Evolutionary conservation across 1,284 basidiomycete genomes (phyloP), one percentile per base, ranked within the genome.

Genomic region (Ceratobasidium sp.): DNA sequence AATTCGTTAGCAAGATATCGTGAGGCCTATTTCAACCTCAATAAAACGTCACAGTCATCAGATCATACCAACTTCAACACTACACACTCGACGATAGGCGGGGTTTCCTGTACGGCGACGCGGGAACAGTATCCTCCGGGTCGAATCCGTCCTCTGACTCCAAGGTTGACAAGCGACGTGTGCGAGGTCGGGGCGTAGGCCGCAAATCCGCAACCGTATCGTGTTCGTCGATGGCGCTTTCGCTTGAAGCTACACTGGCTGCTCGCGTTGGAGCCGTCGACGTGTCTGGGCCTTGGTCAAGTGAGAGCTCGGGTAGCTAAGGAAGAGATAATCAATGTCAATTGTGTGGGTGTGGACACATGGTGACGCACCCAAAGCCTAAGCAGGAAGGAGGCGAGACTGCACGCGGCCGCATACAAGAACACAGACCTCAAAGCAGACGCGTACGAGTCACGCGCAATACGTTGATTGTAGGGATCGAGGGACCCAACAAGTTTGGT

Each of bases 361-460:
- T 50, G 24, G 31, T 14, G n/a, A 83, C 89, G 77, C 74, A 93
- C 92, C 75, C 90, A 88, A 44, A 92, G 79, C 33, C 91, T 87
- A 75, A 88, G 85, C 47, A 90, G 62, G 81, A 91, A 94, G 0
- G 91, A 91, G 31, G 89, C 76, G 11, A 93, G 80, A 0, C 91
- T 91, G 36, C 90, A 87, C 62, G 84, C 85, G 0, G 89, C 88
- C 1, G 93, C 91, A 75, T 93, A 88, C 47, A 89, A 84, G 82
- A 95, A 96, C 0, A 96, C 94, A 7, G 85, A 84, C 63, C 88
- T 87, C 64, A 96, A 80, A 45, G 90, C 87, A 31, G 85, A 83
- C 0, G 87, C 88, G 80, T 95, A 96, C 8, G 93, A 88, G 74
- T 91, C 91, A 48, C 90, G 85, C 1, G 93, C 93, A 2, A 84